Conservation (phyloP, 345 rosid species). For the Citrus cavaleriei region DNA sequence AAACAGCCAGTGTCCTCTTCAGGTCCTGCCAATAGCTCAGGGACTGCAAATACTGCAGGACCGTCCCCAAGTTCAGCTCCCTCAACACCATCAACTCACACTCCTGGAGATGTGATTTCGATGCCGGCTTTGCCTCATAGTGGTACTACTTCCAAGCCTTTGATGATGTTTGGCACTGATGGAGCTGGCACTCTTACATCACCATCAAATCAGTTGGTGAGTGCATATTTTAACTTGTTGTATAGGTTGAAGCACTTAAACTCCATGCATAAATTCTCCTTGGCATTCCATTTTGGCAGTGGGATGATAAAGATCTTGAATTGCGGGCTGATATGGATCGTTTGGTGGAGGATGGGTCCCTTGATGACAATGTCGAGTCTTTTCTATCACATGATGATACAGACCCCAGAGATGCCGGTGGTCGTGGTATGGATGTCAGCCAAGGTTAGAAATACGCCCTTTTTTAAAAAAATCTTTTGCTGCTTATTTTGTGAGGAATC, state of each 20-base stretch:
- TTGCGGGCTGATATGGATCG: conserved; percentile 96
- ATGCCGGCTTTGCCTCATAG: conserved; percentile 84
- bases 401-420: conserved; percentile 76
- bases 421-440: conserved; percentile 84
- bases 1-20: conserved; percentile 98
- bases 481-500: neutral
- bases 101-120: conserved; percentile 91
- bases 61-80: conserved; percentile 99
- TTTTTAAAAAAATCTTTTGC: neutral
- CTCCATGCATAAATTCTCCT: conserved; percentile 43
- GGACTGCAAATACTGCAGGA: conserved; percentile 97
- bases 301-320: conserved; percentile 68
- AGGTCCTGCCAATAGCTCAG: conserved; percentile 98
- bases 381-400: conserved; percentile 87
- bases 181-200: conserved; percentile 84
- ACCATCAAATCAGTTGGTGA: conserved; percentile 89
- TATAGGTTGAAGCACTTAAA: conserved; percentile 22
- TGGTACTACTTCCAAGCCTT: conserved; percentile 79
- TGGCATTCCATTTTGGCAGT: conserved; percentile 55
- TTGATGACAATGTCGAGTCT: conserved; percentile 95
- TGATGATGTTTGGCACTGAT: conserved; percentile 72
- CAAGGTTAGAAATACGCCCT: conserved; percentile 37
- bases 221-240: conserved; percentile 27
- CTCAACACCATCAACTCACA: conserved; percentile 96
- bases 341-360: conserved; percentile 92